Evolutionary conservation across 169 alveolate genomes (phyloP), one percentile per base, ranked within the genome.

Genomic region (Plasmodium cynomolgi): DNA sequence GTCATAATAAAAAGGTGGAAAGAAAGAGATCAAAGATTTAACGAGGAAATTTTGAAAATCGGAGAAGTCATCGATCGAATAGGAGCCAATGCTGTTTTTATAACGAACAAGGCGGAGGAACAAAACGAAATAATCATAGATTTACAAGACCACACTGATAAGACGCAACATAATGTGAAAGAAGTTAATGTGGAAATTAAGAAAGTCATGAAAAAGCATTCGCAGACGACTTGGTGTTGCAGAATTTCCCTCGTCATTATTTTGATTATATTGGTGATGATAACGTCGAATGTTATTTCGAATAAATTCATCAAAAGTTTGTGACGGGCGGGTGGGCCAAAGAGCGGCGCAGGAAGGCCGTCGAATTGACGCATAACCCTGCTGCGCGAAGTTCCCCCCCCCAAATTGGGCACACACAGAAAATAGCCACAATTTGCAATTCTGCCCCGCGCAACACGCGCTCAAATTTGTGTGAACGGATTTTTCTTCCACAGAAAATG

Each of bases 51-150:
- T 56, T 83, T 92, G 93, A 96, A 95, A 90, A 96, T 96, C 47
- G 97, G 97, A 47, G 97, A 96, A 72, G 96, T 96, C 13, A 96
- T 96, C 9, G 97, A 96, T 72, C 93, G 96, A 81, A 96, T 96
- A 62, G 97, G 97, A 85, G 93, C 37, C 37, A 85, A 85, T 37
- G 85, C 85, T 34, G 93, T 47, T 85, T 39, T 74, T 34, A 39
- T 85, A 74, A 79, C 93, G 1, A 68, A 85, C 71, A 85, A 85
- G 39, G 93, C 93, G 15, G 85, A 85, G 9, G 86, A 85, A 58
- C 93, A 85, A 37, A 85, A 85, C 29, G 93, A 85, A 29, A 85
- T 85, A 75, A 85, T 85, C 37, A 13, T 90, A 92, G 84, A 96
- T 96, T 73, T 95, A 94, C 85, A 95, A 44, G 84, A 74, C 86